Conservation (phyloP, 306 rosid species). For the Dalbergia oliveri region DNA sequence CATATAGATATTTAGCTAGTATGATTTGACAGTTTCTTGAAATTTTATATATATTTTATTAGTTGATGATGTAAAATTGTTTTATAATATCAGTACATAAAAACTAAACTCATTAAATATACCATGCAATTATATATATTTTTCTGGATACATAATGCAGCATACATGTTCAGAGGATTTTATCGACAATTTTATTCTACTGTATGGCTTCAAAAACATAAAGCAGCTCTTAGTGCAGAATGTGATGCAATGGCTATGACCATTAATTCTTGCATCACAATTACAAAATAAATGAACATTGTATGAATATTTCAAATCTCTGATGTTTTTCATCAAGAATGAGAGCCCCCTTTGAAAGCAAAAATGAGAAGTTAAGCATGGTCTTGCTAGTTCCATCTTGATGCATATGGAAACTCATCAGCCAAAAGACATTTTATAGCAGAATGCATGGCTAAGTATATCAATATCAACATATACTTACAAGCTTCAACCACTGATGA, state of each 20-base stretch:
- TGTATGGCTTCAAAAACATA: background rate
- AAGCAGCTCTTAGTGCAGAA: constrained; percentile 3
- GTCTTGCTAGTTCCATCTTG: constrained; percentile 1
- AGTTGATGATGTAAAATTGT: too few relatives aligned
- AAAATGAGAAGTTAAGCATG: background rate
- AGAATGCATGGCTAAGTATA: background rate
- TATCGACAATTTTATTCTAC: background rate
- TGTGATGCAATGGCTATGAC: background rate
- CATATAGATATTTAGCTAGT: too few relatives aligned
- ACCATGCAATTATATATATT: background rate
- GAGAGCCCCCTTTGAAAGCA: background rate
- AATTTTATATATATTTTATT: too few relatives aligned
- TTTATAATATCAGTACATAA: too few relatives aligned
- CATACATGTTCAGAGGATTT: background rate
- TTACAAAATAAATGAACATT: background rate
- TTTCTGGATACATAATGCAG: background rate
- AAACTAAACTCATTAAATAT: background rate
- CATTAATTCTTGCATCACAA: background rate
- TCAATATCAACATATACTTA: constrained; percentile 49
- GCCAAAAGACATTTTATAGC: background rate
- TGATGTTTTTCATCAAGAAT: background rate
- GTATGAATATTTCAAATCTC: background rate
- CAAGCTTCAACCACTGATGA: constrained; percentile 73
- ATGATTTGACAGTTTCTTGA: too few relatives aligned
- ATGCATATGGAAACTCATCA: too few relatives aligned